Base-by-base conservation (phyloP, 257 asterid species). In the Nicotiana paniculata region DNA sequence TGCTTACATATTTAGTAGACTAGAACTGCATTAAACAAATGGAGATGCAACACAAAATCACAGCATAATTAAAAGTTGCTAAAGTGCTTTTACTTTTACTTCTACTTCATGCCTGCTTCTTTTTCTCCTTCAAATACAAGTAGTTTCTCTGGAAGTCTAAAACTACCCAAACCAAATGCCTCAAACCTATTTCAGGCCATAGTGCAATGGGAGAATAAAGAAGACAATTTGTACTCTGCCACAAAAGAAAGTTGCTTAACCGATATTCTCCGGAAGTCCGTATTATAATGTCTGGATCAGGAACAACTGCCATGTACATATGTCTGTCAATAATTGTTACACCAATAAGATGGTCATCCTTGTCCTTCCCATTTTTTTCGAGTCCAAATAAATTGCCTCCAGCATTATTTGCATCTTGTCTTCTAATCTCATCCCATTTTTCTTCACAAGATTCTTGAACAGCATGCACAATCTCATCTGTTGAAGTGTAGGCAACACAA, bases 241-340 rank as follows among this genome's bases (percentile, higher is more conserved):
- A 94, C 86, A 93, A 83, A 48, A 94, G 97, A 63, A 94, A 94
- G 83, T 94, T 94, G 85, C 97, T 94, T 64, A 94, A 81, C 1
- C 98, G 94, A n/a, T 92, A 86, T 89, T 93, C 98, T 11, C 97
- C 97, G 8, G 96, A 92, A 65, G 97, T 88, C 13, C 98, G 91
- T 48, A 91, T 86, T 80, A 94, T 86, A 79, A 94, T 88, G 82
- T 94, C 96, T 54, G 96, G 96, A 83, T 92, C 90, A 7, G 98
- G 95, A 28, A 87, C 88, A 80, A 83, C 89, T n/a, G 93, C 89
- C 92, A 92, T 90, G 83, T 88, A 89, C 95, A 92, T 87, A 84
- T 88, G 88, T 66, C 87, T 89, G 76, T 94, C 97, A 6, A 94
- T 61, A 85, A 88, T 91, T 18, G 67, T 86, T 48, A 87, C 86